phyloP scores from a whole-genome alignment of 108 stramenopile genomes.

The Cylindrotheca fusiformis region DNA sequence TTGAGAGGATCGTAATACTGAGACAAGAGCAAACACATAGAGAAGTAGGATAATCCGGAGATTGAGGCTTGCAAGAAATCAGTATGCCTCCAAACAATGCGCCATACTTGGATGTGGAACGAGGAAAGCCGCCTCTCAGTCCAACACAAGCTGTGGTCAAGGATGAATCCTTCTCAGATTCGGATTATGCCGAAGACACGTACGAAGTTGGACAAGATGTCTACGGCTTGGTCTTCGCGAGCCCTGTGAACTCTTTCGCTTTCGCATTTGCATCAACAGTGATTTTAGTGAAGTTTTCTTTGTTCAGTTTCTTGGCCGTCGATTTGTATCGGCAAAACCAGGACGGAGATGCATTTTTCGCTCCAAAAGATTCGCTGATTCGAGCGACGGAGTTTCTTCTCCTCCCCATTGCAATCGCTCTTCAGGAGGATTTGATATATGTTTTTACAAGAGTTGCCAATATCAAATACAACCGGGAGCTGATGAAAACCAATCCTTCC shows the following conservation, averaged over 20 bases:
- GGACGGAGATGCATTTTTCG: not conserved
- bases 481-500: not conserved
- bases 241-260: not conserved
- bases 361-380: not conserved
- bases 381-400: conserved; percentile 2
- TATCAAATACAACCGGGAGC: not conserved
- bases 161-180: not conserved
- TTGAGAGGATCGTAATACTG: too few relatives aligned
- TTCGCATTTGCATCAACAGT: conserved; percentile 2
- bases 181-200: not conserved
- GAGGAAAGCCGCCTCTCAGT: too few relatives aligned
- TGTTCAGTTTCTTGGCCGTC: not conserved
- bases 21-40: too few relatives aligned
- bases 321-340: conserved; percentile 3
- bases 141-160: not conserved
- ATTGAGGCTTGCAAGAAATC: too few relatives aligned
- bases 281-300: not conserved
- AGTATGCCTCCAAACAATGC: too few relatives aligned
- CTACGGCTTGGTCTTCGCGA: conserved; percentile 4
- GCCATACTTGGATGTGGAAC: too few relatives aligned
- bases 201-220: conserved; percentile 3
- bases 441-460: not conserved
- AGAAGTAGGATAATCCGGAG: too few relatives aligned
- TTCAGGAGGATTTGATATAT: conserved; percentile 17
- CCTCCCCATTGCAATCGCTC: conserved; percentile 7